Conservation (phyloP, 257 asterid species). For the Euphrasia confusa region DNA sequence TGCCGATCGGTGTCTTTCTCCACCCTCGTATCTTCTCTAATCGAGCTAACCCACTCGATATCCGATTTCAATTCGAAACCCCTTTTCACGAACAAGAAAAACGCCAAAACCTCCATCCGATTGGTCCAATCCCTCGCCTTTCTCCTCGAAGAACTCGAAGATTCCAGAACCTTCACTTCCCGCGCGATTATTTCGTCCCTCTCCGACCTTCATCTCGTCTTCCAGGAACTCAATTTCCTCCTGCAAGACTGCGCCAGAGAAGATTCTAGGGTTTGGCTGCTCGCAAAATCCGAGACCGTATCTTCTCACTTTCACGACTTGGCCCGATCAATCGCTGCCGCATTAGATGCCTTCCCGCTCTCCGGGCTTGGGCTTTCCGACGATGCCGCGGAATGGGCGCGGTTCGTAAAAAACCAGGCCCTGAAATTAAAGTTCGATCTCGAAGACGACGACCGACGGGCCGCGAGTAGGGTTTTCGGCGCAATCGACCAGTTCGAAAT, state of each 20-base stretch:
- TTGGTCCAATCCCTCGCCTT: slow-evolving; percentile 48
- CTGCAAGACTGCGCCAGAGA: slow-evolving; percentile 62
- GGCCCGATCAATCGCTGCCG: slow-evolving; percentile 42
- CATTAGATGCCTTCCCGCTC: slow-evolving; percentile 56
- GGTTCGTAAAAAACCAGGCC: slow-evolving; percentile 47
- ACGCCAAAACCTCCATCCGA: slow-evolving; percentile 42
- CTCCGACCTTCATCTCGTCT: slow-evolving; percentile 72
- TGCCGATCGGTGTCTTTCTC: slow-evolving; percentile 47
- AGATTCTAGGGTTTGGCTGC: slow-evolving; percentile 56
- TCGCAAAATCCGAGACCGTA: slow-evolving; percentile 41
- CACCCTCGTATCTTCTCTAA: slow-evolving; percentile 44
- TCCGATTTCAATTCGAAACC: slow-evolving; percentile 41
- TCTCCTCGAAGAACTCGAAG: slow-evolving; percentile 43
- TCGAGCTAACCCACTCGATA: slow-evolving; percentile 40
- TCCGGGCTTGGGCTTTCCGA: slow-evolving; percentile 27
- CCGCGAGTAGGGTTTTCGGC: slow-evolving; percentile 27
- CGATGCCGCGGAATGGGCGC: slow-evolving; percentile 57
- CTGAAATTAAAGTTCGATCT: slow-evolving; percentile 34
- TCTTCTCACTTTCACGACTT: slow-evolving; percentile 49
- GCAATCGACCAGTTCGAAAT: slow-evolving; percentile 33
- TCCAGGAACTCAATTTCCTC: slow-evolving; percentile 63
- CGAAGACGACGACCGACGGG: slow-evolving; percentile 39
- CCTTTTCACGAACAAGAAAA: slow-evolving; percentile 47
- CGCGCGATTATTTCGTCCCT: slow-evolving; percentile 33
- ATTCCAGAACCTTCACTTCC: slow-evolving; percentile 12